These are phyloP conservation scores for Diddensiella transvaalensis DNA, from an alignment of 805 yeast species.

Conservation along the genomic window DNA sequence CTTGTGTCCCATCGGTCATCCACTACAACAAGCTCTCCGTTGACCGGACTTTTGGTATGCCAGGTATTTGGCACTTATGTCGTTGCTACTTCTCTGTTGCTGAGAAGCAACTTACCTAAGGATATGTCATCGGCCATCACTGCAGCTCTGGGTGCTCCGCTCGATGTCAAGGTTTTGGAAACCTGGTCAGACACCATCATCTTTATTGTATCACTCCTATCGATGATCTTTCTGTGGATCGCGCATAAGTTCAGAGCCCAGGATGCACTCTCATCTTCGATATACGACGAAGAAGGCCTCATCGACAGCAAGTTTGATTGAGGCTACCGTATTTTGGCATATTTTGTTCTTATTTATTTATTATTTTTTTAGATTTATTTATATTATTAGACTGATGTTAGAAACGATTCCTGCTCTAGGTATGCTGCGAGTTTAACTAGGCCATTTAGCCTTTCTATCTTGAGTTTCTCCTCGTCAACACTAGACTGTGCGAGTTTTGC, in stretches of 20 bases:
- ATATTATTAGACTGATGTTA: background rate
- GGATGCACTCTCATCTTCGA: slow-evolving; percentile 3
- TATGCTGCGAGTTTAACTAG: background rate
- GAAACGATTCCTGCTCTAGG: slow-evolving; percentile 3
- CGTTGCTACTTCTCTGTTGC: slow-evolving; percentile 38
- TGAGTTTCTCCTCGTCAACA: background rate
- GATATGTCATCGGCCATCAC: slow-evolving; percentile 39
- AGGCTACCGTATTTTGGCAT: too few species aligned
- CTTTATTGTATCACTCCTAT: slow-evolving; percentile 29
- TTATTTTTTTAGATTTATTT: too few species aligned
- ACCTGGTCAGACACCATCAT: slow-evolving; percentile 38
- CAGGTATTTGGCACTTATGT: slow-evolving; percentile 39
- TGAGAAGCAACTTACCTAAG: slow-evolving; percentile 39
- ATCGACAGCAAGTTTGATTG: slow-evolving; percentile 22
- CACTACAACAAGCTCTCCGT: slow-evolving; percentile 12
- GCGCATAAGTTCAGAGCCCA: slow-evolving; percentile 15
- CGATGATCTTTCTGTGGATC: slow-evolving; percentile 28
- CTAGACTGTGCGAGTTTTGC: background rate
- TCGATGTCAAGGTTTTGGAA: slow-evolving; percentile 36
- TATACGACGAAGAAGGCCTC: slow-evolving; percentile 23
- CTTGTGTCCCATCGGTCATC: slow-evolving; percentile 12
- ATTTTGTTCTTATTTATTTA: too few species aligned
- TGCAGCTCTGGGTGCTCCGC: slow-evolving; percentile 39
- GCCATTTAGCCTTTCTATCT: background rate
- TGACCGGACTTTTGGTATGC: slow-evolving; percentile 31